Evolutionary conservation across 331 rosid species (phyloP), one percentile per base, ranked within the genome.

Genomic region (Acacia concinna): DNA sequence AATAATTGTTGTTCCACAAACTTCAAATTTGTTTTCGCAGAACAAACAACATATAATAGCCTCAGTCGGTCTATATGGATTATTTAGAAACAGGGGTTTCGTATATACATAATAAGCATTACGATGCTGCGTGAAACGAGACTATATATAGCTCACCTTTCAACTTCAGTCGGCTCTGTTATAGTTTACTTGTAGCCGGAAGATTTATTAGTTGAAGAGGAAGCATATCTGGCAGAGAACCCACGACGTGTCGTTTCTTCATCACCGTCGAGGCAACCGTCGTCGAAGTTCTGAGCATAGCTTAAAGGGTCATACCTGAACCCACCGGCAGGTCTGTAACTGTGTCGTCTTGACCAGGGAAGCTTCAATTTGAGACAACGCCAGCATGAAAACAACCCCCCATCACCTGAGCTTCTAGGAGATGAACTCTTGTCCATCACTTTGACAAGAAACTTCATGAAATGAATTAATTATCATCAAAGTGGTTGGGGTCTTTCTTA

Each of bases 221-320:
- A 89, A 20, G 87, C 97, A 40, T 81, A 91, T 84, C 94, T 87
- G 72, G 96, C 91, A 1, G 91, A 94, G 79, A 94, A 91, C 4
- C 91, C 91, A 0, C 81, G 96, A 13, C 74, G 80, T 27, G 79
- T 23, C 51, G 52, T n/a, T 41, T 83, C 88, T 4, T 81, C 88
- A 0, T 79, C 73, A 10, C 34, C 84, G 15, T 87, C 91, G 49
- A 79, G 63, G 35, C 75, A 82, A n/a, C 98, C 97, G 5, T 92
- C 92, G 0, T 92, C 98, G 41, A 94, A 94, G 76, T 94, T 94
- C 74, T 87, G 91, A 27, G 97, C 88, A 75, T 94, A 92, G 88
- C 98, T 92, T 78, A 88, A 49, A 72, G 94, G 91, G 81, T 92
- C 98, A 66, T 90, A 94, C 62, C 68, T 78, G 40, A 86, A 94